Base-by-base conservation (phyloP, 495 filamentous ascomycete species). In the Articulospora tetracladia region DNA sequence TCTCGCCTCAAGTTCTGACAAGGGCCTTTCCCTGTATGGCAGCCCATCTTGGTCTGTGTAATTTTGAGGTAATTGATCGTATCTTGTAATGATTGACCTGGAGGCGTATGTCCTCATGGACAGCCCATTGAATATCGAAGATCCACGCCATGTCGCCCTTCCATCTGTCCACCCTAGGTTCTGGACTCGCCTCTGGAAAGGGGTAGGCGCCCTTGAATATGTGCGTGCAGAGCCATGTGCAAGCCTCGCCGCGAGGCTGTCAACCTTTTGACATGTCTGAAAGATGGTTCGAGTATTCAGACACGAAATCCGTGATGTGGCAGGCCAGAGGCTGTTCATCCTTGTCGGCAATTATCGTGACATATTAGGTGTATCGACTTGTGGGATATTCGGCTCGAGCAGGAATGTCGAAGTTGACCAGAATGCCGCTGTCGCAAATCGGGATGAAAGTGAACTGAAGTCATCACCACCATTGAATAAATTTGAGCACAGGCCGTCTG, bases 1-100 rank as follows among this genome's bases (percentile, higher is more conserved):
- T 10, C 79, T 73, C n/a, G 90, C 77, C 47, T 90, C 82, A 6
- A 70, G 65, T 13, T 77, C 70, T 1, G 77, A 74, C 17, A 90
- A 74, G 7, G 77, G 74, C 8, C 69, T 64, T 12, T 54, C 59
- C 51, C 74, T 68, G 55, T 83, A 85, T 2, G 73, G 72, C 12
- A 84, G 70, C 0, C 82, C 82, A 0, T 68, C 46, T 53, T 67
- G 64, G 58, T 82, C 78, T 25, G 59, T 60, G 61, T 83, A 84
- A 34, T 66, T 63, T 19, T 73, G 69, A 0, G 80, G 80, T 39
- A 84, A 57, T 46, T 78, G 62, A 36, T 72, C 69, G 57, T 78
- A 84, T 39, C 57, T 27, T 8, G 58, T 66, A n/a, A 66, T 19
- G 23, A 69, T 63, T 19, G 34, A 50, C 26, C 20, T 17, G 4